Conservation (phyloP, 2,329 filamentous ascomycete species). For the Nemania sp. region DNA sequence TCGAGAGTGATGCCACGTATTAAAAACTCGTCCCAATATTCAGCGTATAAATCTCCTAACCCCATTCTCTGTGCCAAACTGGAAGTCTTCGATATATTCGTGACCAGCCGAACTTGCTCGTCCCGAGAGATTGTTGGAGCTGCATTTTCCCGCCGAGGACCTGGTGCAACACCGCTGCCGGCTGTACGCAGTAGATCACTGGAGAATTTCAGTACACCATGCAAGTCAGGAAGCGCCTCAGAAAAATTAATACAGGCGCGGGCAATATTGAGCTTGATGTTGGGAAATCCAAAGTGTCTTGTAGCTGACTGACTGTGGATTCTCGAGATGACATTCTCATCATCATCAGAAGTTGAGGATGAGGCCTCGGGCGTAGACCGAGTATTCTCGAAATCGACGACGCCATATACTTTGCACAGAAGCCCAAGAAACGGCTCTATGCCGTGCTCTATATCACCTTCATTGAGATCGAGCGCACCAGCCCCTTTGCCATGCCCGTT, state of each 20-base stretch:
- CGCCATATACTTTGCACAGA: constrained; percentile 66
- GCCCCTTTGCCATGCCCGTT: constrained; percentile 55
- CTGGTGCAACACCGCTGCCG: constrained; percentile 78
- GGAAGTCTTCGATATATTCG: constrained; percentile 84
- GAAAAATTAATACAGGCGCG: constrained; percentile 91
- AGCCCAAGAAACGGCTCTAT: constrained; percentile 66
- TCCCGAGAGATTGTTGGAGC: constrained; percentile 74
- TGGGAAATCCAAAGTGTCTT: constrained; percentile 75
- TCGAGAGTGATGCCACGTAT: constrained; percentile 77
- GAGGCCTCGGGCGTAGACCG: constrained; percentile 35
- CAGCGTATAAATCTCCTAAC: constrained; percentile 69
- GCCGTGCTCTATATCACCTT: constrained; percentile 68
- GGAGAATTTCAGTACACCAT: constrained; percentile 86
- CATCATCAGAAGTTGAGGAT: constrained; percentile 49
- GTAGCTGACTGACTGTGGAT: constrained; percentile 63
- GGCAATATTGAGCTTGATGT: constrained; percentile 83
- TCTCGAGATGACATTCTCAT: constrained; percentile 58
- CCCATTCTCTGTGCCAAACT: constrained; percentile 77
- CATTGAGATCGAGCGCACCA: constrained; percentile 63
- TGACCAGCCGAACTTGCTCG: constrained; percentile 82
- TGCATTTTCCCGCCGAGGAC: constrained; percentile 68
- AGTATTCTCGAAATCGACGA: constrained; percentile 56
- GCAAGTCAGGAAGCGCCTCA: constrained; percentile 89
- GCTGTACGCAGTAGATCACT: constrained; percentile 81
- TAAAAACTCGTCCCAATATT: constrained; percentile 98